Evolutionary conservation across 2,329 filamentous ascomycete genomes (phyloP).

Genomic region (Trichoderma atroviride): DNA sequence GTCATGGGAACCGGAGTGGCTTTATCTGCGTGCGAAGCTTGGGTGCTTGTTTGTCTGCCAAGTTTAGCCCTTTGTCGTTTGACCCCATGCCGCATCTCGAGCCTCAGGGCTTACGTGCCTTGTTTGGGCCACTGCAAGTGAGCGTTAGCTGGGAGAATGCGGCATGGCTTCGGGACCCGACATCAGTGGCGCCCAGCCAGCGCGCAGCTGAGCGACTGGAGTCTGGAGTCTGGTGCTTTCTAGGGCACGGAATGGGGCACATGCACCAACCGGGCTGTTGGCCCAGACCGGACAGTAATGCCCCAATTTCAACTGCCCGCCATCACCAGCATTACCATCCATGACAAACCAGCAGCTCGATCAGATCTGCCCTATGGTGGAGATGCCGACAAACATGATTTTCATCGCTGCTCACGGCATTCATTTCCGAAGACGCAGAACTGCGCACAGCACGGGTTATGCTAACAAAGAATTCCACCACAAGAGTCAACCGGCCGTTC

Average conservation of each 20-base stretch:
- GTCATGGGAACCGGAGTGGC: conserved; percentile 4
- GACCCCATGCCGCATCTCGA: conserved; percentile 16
- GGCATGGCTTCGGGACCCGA: conserved; percentile 9
- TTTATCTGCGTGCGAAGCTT: conserved; percentile 22
- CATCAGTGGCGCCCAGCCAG: conserved; percentile 2
- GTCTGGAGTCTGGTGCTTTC: background rate
- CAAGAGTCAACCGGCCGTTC: background rate
- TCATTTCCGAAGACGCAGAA: conserved; percentile 7
- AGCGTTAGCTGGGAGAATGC: conserved; percentile 6
- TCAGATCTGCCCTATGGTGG: background rate
- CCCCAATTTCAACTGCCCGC: background rate
- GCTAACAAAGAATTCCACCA: background rate
- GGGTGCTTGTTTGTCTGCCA: background rate
- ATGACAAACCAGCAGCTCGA: background rate
- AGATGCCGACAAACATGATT: background rate
- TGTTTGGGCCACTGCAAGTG: conserved; percentile 3
- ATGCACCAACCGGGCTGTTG: background rate
- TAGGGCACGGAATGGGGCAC: background rate
- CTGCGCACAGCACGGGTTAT: background rate
- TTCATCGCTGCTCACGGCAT: background rate
- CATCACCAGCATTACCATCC: background rate
- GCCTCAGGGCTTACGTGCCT: conserved; percentile 13
- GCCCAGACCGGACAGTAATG: background rate
- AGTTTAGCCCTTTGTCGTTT: background rate
- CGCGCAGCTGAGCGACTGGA: conserved; percentile 8